Conservation (phyloP, 192 early-diverging fungal genomes). For the Backusella morwellensis region DNA sequence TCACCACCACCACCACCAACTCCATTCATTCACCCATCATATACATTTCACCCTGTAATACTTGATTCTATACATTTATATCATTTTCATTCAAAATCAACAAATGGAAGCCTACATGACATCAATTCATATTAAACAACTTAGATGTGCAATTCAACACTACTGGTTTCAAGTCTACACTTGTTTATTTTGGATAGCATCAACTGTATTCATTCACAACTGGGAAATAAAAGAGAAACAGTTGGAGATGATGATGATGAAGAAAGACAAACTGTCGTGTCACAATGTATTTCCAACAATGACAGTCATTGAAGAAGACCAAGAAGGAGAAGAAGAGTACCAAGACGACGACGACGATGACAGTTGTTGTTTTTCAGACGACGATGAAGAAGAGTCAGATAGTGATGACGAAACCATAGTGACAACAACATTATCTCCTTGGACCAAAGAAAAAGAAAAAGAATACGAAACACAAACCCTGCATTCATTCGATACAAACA, state of each 20-base stretch:
- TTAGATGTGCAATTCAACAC: conserved; percentile 5
- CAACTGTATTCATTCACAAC: not conserved
- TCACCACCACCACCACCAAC: not conserved
- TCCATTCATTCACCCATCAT: not conserved
- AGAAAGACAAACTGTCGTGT: not conserved
- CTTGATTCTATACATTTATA: not conserved
- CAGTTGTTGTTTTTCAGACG: not conserved
- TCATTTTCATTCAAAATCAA: not conserved
- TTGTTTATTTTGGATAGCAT: conserved; percentile 15
- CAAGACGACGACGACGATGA: not conserved
- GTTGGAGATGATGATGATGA: not conserved
- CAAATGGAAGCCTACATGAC: not conserved
- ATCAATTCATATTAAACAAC: not conserved
- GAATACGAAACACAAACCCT: not conserved
- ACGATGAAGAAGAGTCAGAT: not conserved
- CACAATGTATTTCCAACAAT: not conserved
- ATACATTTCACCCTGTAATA: not conserved
- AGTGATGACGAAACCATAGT: not conserved
- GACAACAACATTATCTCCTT: not conserved
- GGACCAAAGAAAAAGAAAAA: not conserved
- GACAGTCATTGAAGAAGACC: not conserved
- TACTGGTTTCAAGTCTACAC: conserved; percentile 13
- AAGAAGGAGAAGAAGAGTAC: not conserved
- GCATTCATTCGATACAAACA: not conserved
- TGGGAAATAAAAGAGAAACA: not conserved